Evolutionary conservation across 2,329 filamentous ascomycete genomes (phyloP).

Genomic region (Alternaria panax): DNA sequence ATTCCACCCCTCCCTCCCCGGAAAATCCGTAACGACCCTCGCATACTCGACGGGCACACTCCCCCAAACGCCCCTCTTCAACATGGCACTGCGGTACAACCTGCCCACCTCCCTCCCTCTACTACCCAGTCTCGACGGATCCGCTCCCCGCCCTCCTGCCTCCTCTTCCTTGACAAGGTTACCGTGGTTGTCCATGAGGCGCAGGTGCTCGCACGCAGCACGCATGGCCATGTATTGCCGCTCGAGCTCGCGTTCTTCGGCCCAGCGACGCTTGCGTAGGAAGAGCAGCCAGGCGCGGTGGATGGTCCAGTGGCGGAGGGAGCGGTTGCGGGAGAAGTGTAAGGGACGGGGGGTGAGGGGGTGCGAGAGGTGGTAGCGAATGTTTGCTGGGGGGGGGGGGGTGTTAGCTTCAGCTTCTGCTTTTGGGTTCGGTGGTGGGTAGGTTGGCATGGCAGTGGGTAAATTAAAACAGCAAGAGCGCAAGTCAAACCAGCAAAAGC

Average conservation of each 20-base stretch:
- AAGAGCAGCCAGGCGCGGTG: conserved; percentile 93
- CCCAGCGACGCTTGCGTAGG: conserved; percentile 71
- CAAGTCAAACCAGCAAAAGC: too few relatives aligned
- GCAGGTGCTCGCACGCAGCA: conserved; percentile 83
- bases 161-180: conserved; percentile 53
- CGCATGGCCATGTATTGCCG: conserved; percentile 83
- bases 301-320: conserved; percentile 97
- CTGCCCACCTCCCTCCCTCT: conserved; percentile 67
- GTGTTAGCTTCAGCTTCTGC: too few relatives aligned
- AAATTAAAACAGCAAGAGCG: too few relatives aligned
- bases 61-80: conserved; percentile 87
- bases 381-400: conserved; percentile 48
- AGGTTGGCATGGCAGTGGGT: background rate
- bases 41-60: conserved; percentile 93
- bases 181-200: conserved; percentile 58
- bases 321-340: conserved; percentile 84
- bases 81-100: conserved; percentile 86
- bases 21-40: conserved; percentile 82
- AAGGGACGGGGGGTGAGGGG: conserved; percentile 76
- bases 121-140: conserved; percentile 34
- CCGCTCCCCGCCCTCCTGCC: conserved; percentile 63
- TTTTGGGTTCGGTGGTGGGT: background rate
- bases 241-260: conserved; percentile 74
- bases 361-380: conserved; percentile 75
- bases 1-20: conserved; percentile 84